These are phyloP conservation scores for Circinella umbellata DNA, from an alignment of 371 early-diverging fungal genomes.

Conservation along the genomic window DNA sequence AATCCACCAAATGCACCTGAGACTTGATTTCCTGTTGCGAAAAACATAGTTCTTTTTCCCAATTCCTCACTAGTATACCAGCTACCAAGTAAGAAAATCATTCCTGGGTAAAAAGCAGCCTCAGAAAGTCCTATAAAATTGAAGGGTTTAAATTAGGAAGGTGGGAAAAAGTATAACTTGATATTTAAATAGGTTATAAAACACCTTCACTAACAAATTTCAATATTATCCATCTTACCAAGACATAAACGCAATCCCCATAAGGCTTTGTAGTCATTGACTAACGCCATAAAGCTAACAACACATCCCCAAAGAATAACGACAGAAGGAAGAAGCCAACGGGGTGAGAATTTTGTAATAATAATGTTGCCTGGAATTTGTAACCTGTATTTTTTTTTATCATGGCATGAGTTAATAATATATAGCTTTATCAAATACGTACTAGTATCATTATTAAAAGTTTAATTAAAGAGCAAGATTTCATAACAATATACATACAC, in stretches of 20 bases:
- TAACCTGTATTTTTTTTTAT: conserved; percentile 16
- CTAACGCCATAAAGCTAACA: conserved; percentile 59
- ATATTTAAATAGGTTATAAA: no score
- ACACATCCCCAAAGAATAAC: conserved; percentile 70
- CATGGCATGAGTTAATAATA: no score
- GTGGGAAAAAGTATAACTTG: background rate
- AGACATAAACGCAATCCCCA: conserved; percentile 66
- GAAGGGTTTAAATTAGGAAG: no score
- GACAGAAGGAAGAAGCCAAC: conserved; percentile 58
- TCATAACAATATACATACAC: conserved; percentile 45
- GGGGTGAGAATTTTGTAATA: conserved; percentile 55
- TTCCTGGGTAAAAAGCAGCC: conserved; percentile 74
- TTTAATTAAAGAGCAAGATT: no score
- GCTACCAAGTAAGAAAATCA: conserved; percentile 70
- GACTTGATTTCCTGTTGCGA: conserved; percentile 20
- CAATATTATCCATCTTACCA: conserved; percentile 30
- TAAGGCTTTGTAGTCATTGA: conserved; percentile 44
- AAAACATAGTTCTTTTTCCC: conserved; percentile 68
- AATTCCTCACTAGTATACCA: conserved; percentile 80
- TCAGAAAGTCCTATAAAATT: no score
- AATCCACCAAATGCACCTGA: conserved; percentile 24
- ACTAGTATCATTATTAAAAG: background rate
- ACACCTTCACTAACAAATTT: no score
- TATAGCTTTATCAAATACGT: no score
- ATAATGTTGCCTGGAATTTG: conserved; percentile 55